These are phyloP conservation scores for Neurospora pannonica DNA, from an alignment of 495 filamentous ascomycete species.

Conservation along the genomic window DNA sequence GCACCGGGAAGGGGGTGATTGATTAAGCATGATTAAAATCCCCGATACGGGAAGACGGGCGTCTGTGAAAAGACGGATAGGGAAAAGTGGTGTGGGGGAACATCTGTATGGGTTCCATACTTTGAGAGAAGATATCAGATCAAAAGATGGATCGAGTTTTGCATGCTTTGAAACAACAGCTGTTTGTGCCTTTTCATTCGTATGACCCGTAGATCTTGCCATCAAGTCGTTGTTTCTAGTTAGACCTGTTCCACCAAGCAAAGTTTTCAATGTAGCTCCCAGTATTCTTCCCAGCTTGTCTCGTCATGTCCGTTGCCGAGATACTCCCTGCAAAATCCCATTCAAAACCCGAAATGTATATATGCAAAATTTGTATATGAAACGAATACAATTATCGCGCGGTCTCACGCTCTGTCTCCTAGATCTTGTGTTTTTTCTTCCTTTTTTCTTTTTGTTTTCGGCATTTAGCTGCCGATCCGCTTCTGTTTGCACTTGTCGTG, in stretches of 20 bases:
- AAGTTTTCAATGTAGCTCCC: not conserved
- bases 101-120: not conserved
- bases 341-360: not conserved
- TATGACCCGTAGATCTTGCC: not conserved
- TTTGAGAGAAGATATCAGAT: not conserved
- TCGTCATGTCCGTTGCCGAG: not conserved
- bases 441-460: not conserved
- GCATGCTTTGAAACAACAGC: not conserved
- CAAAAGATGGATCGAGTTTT: no score
- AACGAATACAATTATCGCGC: not conserved
- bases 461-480: conserved; percentile 27
- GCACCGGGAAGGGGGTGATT: not conserved
- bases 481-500: conserved; percentile 83
- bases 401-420: not conserved
- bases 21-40: not conserved
- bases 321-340: not conserved
- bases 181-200: not conserved
- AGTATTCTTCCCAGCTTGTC: not conserved
- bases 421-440: not conserved
- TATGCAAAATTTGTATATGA: not conserved
- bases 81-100: not conserved
- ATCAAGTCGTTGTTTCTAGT: not conserved
- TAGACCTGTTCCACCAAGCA: not conserved
- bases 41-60: not conserved
- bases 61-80: not conserved